These are phyloP conservation scores for Lablab purpureus DNA, from an alignment of 306 rosid species.

Conservation along the genomic window DNA sequence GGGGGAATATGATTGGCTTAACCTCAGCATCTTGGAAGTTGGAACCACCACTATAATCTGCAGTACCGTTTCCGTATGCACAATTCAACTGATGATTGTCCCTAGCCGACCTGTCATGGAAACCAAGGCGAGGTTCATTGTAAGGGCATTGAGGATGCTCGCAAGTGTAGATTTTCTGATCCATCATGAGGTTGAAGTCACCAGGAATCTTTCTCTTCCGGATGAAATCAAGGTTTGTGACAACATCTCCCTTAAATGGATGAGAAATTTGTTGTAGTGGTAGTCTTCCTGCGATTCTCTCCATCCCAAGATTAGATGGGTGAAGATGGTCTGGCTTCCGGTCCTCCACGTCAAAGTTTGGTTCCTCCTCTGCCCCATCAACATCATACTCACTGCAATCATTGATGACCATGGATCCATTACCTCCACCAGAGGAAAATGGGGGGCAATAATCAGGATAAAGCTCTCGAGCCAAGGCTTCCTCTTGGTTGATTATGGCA, in stretches of 20 bases:
- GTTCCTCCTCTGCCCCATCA: slow-evolving; percentile 73
- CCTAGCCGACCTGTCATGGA: slow-evolving; percentile 66
- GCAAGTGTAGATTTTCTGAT: slow-evolving; percentile 65
- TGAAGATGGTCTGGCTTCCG: slow-evolving; percentile 61
- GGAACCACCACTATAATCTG: slow-evolving; percentile 50
- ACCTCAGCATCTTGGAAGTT: slow-evolving; percentile 64
- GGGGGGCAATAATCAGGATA: slow-evolving; percentile 71
- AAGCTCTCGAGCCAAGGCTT: slow-evolving; percentile 68
- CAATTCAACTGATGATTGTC: slow-evolving; percentile 73
- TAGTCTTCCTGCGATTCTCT: slow-evolving; percentile 54
- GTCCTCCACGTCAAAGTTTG: slow-evolving; percentile 64
- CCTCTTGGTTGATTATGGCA: slow-evolving; percentile 86
- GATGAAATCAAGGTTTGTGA: slow-evolving; percentile 63
- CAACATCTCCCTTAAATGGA: slow-evolving; percentile 63
- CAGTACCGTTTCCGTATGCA: slow-evolving; percentile 38
- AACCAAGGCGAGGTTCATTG: slow-evolving; percentile 59
- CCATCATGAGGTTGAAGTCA: slow-evolving; percentile 57
- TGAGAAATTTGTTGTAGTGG: slow-evolving; percentile 56
- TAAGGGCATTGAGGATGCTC: slow-evolving; percentile 70
- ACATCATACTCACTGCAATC: slow-evolving; percentile 82
- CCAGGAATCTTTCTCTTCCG: slow-evolving; percentile 68
- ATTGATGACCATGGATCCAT: slow-evolving; percentile 64
- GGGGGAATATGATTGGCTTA: slow-evolving; percentile 62
- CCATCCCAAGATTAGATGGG: slow-evolving; percentile 63
- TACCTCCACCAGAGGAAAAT: slow-evolving; percentile 60